These are phyloP conservation scores for Aristolochia contorta DNA, from an alignment of 164 flowering plant genomes.

Conservation along the genomic window DNA sequence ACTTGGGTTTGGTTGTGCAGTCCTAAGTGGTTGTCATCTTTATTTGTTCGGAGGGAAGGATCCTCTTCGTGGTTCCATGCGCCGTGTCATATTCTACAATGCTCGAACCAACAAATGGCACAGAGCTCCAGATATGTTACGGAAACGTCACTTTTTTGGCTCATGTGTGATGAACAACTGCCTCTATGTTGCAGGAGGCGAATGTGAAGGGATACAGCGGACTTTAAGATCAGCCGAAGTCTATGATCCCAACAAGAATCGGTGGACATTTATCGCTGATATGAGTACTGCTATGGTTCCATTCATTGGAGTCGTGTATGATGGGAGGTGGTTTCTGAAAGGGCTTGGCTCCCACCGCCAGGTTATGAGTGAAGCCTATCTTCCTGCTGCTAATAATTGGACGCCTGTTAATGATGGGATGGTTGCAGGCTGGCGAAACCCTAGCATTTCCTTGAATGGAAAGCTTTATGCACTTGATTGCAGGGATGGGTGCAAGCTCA, in stretches of 20 bases:
- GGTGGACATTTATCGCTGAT: conserved; percentile 81
- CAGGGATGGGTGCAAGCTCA: conserved; percentile 85
- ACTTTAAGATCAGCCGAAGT: conserved; percentile 88
- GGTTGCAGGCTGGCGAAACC: conserved; percentile 93
- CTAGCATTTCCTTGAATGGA: conserved; percentile 72
- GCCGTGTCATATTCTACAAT: conserved; percentile 76
- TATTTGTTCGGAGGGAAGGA: conserved; percentile 93
- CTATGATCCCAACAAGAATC: conserved; percentile 73
- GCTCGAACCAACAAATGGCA: conserved; percentile 96
- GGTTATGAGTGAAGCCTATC: conserved; percentile 86
- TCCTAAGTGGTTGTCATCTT: conserved; percentile 81
- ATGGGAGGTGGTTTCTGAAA: conserved; percentile 82
- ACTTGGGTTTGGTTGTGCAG: conserved; percentile 92
- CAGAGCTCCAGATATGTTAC: conserved; percentile 85
- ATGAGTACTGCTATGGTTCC: conserved; percentile 98
- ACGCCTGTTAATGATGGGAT: conserved; percentile 55
- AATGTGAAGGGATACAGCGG: conserved; percentile 85
- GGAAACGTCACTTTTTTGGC: conserved; percentile 86
- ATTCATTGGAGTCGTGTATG: conserved; percentile 76
- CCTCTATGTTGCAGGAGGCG: conserved; percentile 94
- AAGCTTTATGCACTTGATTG: conserved; percentile 80
- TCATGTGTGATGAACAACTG: conserved; percentile 89
- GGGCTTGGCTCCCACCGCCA: conserved; percentile 76
- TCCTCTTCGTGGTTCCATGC: conserved; percentile 80
- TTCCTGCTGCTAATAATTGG: conserved; percentile 71